Evolutionary conservation across 495 filamentous ascomycete species (phyloP).

Genomic region (Stereocaulon alpinum): DNA sequence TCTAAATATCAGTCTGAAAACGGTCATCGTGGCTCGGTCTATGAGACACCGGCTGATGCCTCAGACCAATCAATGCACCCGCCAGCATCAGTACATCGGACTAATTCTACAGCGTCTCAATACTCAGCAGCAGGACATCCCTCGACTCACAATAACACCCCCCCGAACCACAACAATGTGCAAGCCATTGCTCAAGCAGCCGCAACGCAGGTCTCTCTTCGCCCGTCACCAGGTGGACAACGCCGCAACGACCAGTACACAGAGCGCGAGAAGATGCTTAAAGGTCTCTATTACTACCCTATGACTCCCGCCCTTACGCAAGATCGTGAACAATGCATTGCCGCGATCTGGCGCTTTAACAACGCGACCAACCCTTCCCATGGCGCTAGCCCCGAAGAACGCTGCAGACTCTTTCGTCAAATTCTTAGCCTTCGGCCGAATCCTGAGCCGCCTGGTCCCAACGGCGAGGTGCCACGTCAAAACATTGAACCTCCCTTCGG

Average conservation of each 20-base stretch:
- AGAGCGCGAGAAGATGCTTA: conserved; percentile 92
- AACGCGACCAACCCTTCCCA: conserved; percentile 71
- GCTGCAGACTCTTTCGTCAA: conserved; percentile 67
- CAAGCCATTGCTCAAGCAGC: conserved; percentile 53
- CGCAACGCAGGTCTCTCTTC: conserved; percentile 35
- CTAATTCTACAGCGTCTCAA: conserved; percentile 24
- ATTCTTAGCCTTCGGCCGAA: conserved; percentile 40
- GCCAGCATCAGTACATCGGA: conserved; percentile 30
- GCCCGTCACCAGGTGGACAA: conserved; percentile 28
- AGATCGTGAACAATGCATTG: conserved; percentile 79
- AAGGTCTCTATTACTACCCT: conserved; percentile 68
- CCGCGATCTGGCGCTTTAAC: conserved; percentile 81
- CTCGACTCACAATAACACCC: conserved; percentile 20
- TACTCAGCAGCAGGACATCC: conserved; percentile 20
- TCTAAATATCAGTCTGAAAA: conserved; percentile 21
- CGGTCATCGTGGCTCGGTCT: conserved; percentile 21
- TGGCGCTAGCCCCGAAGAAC: conserved; percentile 67
- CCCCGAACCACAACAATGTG: conserved; percentile 30
- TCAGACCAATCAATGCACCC: conserved; percentile 34
- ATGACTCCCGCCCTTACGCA: conserved; percentile 68
- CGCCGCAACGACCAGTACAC: conserved; percentile 38
- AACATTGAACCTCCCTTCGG: conserved; percentile 40
- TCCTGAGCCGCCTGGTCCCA: conserved; percentile 32
- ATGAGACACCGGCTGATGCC: conserved; percentile 19
- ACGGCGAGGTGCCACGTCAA: conserved; percentile 33